A percentile compares a stretch with the other conserved stretches of the same genome.
Conservation (phyloP, 2,329 filamentous ascomycete species). For the Pseudogymnoascus sp. region DNA sequence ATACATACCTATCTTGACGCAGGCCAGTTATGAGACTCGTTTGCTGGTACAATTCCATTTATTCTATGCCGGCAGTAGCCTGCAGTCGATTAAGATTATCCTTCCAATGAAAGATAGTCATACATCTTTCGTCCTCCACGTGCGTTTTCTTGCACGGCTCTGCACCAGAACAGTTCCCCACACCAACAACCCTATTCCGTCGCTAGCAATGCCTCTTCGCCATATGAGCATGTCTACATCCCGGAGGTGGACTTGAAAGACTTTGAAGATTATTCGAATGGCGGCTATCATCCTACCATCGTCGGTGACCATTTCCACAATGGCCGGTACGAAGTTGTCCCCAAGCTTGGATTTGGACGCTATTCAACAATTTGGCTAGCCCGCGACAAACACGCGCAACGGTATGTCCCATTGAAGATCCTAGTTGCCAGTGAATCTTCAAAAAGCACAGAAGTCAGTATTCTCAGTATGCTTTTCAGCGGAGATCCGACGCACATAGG, state of each 20-base stretch:
- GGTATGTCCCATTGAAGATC: slow-evolving; percentile 18
- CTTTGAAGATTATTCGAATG: slow-evolving; percentile 20
- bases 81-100: background rate
- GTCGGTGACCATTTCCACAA: slow-evolving; percentile 36
- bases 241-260: background rate
- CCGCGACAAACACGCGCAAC: slow-evolving; percentile 19
- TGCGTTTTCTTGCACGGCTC: background rate
- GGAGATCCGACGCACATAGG: slow-evolving; percentile 15
- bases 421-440: slow-evolving; percentile 10
- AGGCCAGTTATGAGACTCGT: background rate
- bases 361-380: slow-evolving; percentile 41
- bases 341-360: slow-evolving; percentile 40
- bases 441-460: background rate
- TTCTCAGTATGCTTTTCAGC: background rate
- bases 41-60: background rate
- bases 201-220: background rate
- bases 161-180: background rate
- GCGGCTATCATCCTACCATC: slow-evolving; percentile 37
- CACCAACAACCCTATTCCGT: background rate
- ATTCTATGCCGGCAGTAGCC: background rate
- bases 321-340: slow-evolving; percentile 35
- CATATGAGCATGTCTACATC: background rate
- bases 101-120: background rate
- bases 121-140: background rate
- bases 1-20: background rate